Percentiles rank a stretch among this genome's conserved stretches.
Evolutionary conservation across 345 rosid species (phyloP).

Genomic region (Populus nigra): DNA sequence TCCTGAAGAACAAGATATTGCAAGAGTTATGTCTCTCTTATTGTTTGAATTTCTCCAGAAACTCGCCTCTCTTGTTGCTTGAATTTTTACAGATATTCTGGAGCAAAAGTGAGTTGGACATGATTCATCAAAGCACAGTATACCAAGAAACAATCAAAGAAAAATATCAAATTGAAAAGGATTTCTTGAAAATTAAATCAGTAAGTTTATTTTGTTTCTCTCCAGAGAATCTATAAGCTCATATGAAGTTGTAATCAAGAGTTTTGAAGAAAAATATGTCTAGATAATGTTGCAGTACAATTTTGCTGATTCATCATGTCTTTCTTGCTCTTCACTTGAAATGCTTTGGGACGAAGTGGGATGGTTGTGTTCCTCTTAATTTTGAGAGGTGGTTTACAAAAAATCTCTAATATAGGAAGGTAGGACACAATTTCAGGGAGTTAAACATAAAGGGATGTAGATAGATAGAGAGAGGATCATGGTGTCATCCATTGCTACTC

Average conservation of each 20-base stretch:
- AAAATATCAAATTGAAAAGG: conserved; percentile 52
- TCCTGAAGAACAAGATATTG: background rate
- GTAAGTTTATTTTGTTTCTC: conserved; percentile 38
- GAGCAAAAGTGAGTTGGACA: conserved; percentile 59
- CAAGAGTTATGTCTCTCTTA: background rate
- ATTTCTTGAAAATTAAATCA: conserved; percentile 42
- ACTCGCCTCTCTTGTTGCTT: background rate
- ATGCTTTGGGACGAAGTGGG: no score
- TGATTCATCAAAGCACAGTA: conserved; percentile 63
- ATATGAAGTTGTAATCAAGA: background rate
- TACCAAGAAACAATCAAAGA: conserved; percentile 61
- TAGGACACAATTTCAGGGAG: no score
- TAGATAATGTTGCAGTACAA: no score
- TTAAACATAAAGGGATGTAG: background rate
- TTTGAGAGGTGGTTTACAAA: no score
- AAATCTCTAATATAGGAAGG: no score
- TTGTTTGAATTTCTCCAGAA: background rate
- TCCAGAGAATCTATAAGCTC: background rate
- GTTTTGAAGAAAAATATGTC: no score
- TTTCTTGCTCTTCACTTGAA: no score
- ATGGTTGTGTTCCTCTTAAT: no score
- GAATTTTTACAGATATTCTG: conserved; percentile 60
- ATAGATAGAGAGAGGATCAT: background rate
- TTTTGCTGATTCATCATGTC: no score
- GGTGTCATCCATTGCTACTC: background rate